These are phyloP conservation scores for Aegilops sharonensis DNA, from an alignment of 176 grass and related monocot species.

Conservation along the genomic window DNA sequence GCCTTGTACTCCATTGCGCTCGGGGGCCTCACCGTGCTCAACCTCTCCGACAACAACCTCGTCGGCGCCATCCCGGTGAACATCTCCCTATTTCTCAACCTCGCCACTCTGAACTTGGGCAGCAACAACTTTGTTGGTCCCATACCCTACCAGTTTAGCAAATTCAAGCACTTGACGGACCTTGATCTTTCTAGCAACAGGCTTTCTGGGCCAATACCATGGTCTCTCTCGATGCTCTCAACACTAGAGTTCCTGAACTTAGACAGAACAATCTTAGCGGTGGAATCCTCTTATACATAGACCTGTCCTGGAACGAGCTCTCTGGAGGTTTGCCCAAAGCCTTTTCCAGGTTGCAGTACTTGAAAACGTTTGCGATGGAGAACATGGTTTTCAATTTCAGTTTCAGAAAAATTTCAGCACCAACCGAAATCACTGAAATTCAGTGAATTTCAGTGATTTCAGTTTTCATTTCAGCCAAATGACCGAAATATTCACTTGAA, in stretches of 20 bases:
- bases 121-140: background rate
- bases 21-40: background rate
- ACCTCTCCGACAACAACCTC: conserved; percentile 29
- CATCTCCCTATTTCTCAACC: background rate
- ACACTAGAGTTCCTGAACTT: no score
- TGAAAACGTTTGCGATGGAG: background rate
- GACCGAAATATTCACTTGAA: no score
- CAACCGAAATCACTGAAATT: no score
- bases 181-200: background rate
- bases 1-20: conserved; percentile 16
- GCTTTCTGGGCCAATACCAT: background rate
- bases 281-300: background rate
- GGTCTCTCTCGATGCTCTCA: no score
- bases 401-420: no score
- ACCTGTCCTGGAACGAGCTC: background rate
- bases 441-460: no score
- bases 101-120: background rate
- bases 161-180: background rate
- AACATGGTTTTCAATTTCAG: no score
- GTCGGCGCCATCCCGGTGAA: conserved; percentile 32
- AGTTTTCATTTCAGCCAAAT: no score
- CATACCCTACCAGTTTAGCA: background rate
- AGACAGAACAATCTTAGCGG: no score
- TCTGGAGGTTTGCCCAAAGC: background rate
- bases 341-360: background rate